Evolutionary conservation across 495 filamentous ascomycete species (phyloP), one percentile per base, ranked within the genome.

Genomic region (Choiromyces venosus): DNA sequence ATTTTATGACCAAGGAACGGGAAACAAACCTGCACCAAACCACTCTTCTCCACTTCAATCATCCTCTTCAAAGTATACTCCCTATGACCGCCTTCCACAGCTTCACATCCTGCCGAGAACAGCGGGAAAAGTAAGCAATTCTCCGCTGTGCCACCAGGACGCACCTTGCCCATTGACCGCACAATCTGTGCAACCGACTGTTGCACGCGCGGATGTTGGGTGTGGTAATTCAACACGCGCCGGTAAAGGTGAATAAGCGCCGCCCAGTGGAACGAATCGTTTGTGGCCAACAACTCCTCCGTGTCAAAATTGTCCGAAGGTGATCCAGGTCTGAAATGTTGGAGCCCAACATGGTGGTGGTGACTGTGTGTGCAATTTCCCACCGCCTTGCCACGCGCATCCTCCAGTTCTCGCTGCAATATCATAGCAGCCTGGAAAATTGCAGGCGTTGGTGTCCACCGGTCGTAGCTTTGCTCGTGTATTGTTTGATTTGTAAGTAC

Each of bases 101-200:
- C 87, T 78, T 95, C 92, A 78, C 91, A 94, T 1, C 93, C 93
- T 7, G 92, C 93, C 12, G 91, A 91, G 82, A 96, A 95, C 82
- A 96, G 87, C 1, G 93, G 93, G 70, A 96, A 94, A 66, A 96
- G 79, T 8, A 93, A 84, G 79, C 91, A 92, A 5, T 88, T 88
- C 82, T 94, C 93, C 0, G 90, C 91, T 35, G 89, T 89, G 21
- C 89, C 89, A 25, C 90, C 89, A 19, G 84, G 83, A 36, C 87
- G 83, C 67, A 96, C 89, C 38, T 87, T 87, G n/a, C 81, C 83
- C 73, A 94, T 82, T 5, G 88, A 86, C 21, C 83, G 81, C 21
- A 91, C 84, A 44, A 94, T 91, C 73, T 87, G 85, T 19, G 83
- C 82, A n/a, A 93, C 88, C 0, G 88, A 88, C 19, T 85, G 83